These are phyloP conservation scores for Climacium dendroides DNA, from an alignment of 225 moss, liverwort and hornwort species.

Conservation along the genomic window DNA sequence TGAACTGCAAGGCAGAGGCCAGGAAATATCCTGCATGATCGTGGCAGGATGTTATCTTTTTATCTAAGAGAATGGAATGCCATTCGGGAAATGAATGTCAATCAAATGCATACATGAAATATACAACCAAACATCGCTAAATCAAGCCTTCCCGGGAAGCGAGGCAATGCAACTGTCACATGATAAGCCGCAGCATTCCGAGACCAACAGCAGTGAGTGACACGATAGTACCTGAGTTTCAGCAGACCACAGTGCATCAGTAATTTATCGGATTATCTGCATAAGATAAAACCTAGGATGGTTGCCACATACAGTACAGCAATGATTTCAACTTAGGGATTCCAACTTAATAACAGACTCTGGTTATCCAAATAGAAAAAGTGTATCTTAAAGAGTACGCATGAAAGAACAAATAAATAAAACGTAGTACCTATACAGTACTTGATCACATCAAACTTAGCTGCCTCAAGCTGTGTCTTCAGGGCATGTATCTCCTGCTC, in stretches of 20 bases:
- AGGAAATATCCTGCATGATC: background rate
- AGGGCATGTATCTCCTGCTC: slow-evolving; percentile 87
- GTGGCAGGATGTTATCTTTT: background rate
- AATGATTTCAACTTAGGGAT: background rate
- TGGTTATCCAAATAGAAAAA: background rate
- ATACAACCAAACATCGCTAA: background rate
- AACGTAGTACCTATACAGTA: slow-evolving; percentile 79
- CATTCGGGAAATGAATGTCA: background rate
- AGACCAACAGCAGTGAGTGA: slow-evolving; percentile 94
- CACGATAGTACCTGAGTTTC: slow-evolving; percentile 78
- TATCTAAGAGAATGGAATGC: background rate
- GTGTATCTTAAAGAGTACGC: background rate
- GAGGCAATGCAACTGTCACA: slow-evolving; percentile 34
- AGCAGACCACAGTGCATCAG: slow-evolving; percentile 1
- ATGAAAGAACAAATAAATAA: background rate
- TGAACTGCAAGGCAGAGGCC: background rate
- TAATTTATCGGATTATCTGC: background rate
- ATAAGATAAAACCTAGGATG: background rate
- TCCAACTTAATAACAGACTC: background rate
- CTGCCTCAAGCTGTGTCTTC: slow-evolving; percentile 94
- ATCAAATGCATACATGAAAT: background rate
- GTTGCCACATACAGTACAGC: background rate
- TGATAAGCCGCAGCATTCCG: slow-evolving; percentile 73
- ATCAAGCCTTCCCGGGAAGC: background rate
- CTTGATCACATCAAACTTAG: slow-evolving; percentile 95